Base-by-base conservation (phyloP, 257 asterid species). In the Schizonepeta tenuifolia region DNA sequence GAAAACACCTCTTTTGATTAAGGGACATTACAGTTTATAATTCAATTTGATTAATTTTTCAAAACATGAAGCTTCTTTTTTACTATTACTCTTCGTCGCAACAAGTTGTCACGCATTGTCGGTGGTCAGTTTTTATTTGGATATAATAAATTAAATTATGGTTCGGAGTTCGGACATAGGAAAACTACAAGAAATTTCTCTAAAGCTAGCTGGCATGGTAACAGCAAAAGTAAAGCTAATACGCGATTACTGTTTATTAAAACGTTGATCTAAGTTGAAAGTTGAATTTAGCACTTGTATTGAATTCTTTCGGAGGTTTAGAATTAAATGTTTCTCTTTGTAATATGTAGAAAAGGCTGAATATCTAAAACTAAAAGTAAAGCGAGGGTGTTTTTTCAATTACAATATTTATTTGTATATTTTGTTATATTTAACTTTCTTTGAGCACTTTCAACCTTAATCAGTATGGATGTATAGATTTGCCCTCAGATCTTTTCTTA, bases 111-210 rank as follows among this genome's bases (percentile, higher is more conserved):
- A 13, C n/a, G 14, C 21, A 9, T 24, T 56, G 31, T 40, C 67
- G 68, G 75, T 71, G 75, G 69, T 70, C 47, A 36, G n/a, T n/a
- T n/a, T 18, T 3, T 40, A 56, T 24, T 40, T 35, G 41, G n/a
- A 46, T 67, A 46, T 43, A 22, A 58, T 40, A 67, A 55, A 21
- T 53, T 33, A 22, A 36, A 0, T 36, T 12, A 53, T 54, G n/a
- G 6, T 36, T 36, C 18, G n/a, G 53, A 22, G 7, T 26, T 24
- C 2, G n/a, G n/a, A n/a, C n/a, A n/a, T 43, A 2, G 12, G 68
- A 71, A 71, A 6, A 17, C 28, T 10, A 44, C 6, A 21, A 11
- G 75, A 58, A 71, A 26, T 15, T 58, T 59, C 75, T 43, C 5
- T 28, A 71, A 58, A 71, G 75, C 18, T 40, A 43, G 66, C 13